A percentile compares a stretch with the other conserved stretches of the same genome.
Evolutionary conservation across 345 rosid genomes (phyloP).

Genomic region (Nephelium lappaceum): DNA sequence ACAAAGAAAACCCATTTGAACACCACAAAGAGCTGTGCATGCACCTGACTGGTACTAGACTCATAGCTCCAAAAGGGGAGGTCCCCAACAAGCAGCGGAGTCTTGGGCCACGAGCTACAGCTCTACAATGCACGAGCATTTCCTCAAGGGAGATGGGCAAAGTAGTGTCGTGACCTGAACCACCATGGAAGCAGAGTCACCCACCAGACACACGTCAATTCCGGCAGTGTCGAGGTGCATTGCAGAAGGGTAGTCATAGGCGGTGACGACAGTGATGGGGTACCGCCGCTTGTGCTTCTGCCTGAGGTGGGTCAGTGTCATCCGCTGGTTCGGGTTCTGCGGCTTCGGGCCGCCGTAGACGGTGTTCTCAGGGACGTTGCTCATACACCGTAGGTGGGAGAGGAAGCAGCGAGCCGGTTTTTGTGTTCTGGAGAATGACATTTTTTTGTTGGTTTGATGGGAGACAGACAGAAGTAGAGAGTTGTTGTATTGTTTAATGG

Average conservation of each 20-base stretch:
- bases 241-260: conserved; percentile 85
- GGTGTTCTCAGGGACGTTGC: conserved; percentile 72
- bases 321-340: conserved; percentile 63
- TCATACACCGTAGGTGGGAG: conserved; percentile 51
- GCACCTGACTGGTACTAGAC: conserved; percentile 66
- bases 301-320: conserved; percentile 57
- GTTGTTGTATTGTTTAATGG: too few relatives aligned
- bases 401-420: not conserved
- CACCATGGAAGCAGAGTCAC: conserved; percentile 95
- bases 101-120: conserved; percentile 80
- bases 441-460: too few relatives aligned
- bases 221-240: conserved; percentile 85
- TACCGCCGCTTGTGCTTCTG: conserved; percentile 68
- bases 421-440: not conserved
- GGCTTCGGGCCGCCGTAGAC: conserved; percentile 82
- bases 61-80: conserved; percentile 93
- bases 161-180: conserved; percentile 97
- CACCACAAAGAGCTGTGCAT: too few relatives aligned
- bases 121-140: conserved; percentile 90
- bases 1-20: too few relatives aligned
- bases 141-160: conserved; percentile 89
- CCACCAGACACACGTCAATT: conserved; percentile 80
- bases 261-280: conserved; percentile 80
- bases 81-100: conserved; percentile 85
- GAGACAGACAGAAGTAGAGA: too few relatives aligned